Base-by-base conservation (phyloP, 1,284 basidiomycete genomes). In the Singerocomus inundabilis region DNA sequence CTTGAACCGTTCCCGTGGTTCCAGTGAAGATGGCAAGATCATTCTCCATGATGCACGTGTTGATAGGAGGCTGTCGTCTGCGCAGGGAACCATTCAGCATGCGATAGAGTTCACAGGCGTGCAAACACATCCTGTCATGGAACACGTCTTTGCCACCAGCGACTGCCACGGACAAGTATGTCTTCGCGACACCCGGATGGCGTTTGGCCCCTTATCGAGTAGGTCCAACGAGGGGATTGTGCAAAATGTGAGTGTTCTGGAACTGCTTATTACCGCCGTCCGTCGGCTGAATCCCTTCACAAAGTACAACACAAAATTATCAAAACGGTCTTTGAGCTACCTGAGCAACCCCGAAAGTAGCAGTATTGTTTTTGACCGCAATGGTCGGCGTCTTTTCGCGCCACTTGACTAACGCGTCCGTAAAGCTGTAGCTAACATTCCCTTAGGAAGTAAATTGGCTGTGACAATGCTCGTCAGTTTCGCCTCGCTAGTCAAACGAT, bases 111-210 rank as follows among this genome's bases (percentile, higher is more conserved):
- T 84, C 44, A 85, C 82, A 1, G 77, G 77, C 44, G 79, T 82
- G 9, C 75, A 80, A 56, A 84, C 75, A 54, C 85, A 87, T 65
- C 88, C 84, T 10, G 62, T 55, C 31, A 79, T 81, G 72, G 79
- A 80, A 39, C 74, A 87, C 55, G 61, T 88, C 35, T 90, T 91
- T 53, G 76, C 77, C 3, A 86, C 82, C 5, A 78, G 82, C 44
- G 83, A 88, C 52, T 70, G 63, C 10, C 66, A 61, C 9, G 85
- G 85, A 1, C 65, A 70, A 18, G 78, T 88, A 2, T 80, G 76
- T 54, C 75, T 91, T 48, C 77, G 84, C n/a, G 88, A 91, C 62
- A 69, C 72, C n/a, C 74, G 88, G n/a, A 88, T 87, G 81, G 79
- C 84, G 0, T 90, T 89, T 64, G 82, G 81, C 15, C 73, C 80